Conservation (phyloP, 495 filamentous ascomycete genomes). For the Xylaria longipes region DNA sequence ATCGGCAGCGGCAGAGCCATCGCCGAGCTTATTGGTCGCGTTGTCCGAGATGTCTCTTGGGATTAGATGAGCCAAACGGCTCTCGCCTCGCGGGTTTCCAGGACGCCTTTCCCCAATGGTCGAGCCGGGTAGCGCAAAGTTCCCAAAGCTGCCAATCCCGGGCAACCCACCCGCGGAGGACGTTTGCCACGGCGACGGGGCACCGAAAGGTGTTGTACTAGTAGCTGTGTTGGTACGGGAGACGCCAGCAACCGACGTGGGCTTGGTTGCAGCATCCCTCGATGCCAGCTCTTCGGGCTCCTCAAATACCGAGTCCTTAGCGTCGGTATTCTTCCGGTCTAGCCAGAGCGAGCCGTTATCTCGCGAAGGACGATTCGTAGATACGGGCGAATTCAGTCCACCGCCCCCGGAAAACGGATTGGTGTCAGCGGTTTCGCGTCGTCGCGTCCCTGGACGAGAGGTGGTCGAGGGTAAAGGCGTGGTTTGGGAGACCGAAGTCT, state of each 20-base stretch:
- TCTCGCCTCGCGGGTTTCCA: constrained; percentile 74
- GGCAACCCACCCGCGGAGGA: constrained; percentile 61
- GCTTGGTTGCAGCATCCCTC: constrained; percentile 30
- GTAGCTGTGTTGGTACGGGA: constrained; percentile 70
- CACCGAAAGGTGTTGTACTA: constrained; percentile 48
- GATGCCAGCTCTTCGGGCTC: constrained; percentile 49
- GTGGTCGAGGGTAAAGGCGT: constrained; percentile 66
- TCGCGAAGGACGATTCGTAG: constrained; percentile 53
- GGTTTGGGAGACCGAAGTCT: constrained; percentile 73
- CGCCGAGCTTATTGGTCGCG: constrained; percentile 47
- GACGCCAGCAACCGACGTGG: constrained; percentile 62
- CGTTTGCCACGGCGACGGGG: constrained; percentile 73
- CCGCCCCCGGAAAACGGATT: constrained; percentile 62
- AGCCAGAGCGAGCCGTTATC: constrained; percentile 64
- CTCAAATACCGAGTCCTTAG: constrained; percentile 54
- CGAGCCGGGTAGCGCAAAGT: constrained; percentile 67
- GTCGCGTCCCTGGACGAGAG: constrained; percentile 72
- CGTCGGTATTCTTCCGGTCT: constrained; percentile 73
- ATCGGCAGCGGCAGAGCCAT: constrained; percentile 43
- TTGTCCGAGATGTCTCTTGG: constrained; percentile 79
- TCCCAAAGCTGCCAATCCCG: constrained; percentile 86
- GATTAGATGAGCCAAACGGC: constrained; percentile 83
- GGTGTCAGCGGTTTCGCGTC: constrained; percentile 88
- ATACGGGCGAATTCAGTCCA: constrained; percentile 56
- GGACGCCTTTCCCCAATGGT: constrained; percentile 74